A percentile compares a stretch with the other conserved stretches of the same genome.
phyloP scores from a whole-genome alignment of 257 asterid species.

The Scutellaria minor region DNA sequence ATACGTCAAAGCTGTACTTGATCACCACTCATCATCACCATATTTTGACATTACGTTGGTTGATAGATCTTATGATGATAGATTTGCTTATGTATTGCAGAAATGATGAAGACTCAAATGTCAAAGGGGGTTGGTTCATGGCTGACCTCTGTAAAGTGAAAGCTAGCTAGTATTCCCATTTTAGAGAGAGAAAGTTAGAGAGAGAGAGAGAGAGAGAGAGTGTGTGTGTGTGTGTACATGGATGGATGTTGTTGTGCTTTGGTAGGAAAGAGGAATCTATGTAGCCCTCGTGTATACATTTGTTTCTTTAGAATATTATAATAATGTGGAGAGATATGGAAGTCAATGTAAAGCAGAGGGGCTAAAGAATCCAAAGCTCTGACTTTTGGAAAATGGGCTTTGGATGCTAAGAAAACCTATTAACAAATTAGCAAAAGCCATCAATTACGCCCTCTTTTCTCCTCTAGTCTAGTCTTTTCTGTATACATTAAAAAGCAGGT shows the following conservation, averaged over 20 bases:
- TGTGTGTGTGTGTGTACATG: conserved; percentile 11
- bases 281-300: conserved; percentile 46
- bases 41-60: not conserved
- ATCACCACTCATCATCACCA: not conserved
- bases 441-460: conserved; percentile 53
- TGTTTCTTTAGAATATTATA: conserved; percentile 36
- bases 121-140: conserved; percentile 32
- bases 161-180: conserved; percentile 32
- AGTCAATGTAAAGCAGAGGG: conserved; percentile 39
- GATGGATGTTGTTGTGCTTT: conserved; percentile 31
- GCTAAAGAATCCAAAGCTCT: conserved; percentile 60
- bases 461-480: conserved; percentile 12
- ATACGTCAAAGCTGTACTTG: not conserved
- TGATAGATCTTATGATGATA: not conserved
- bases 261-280: conserved; percentile 39
- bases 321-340: conserved; percentile 30
- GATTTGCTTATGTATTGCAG: not conserved
- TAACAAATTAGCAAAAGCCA: conserved; percentile 50
- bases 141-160: conserved; percentile 49
- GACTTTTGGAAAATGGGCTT: conserved; percentile 48
- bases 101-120: conserved; percentile 12
- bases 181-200: not conserved
- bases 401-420: conserved; percentile 45
- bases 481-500: conserved; percentile 35
- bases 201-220: not conserved